Base-by-base conservation (phyloP, 352 stramenopile genomes). In the Globisporangium takayamanum region DNA sequence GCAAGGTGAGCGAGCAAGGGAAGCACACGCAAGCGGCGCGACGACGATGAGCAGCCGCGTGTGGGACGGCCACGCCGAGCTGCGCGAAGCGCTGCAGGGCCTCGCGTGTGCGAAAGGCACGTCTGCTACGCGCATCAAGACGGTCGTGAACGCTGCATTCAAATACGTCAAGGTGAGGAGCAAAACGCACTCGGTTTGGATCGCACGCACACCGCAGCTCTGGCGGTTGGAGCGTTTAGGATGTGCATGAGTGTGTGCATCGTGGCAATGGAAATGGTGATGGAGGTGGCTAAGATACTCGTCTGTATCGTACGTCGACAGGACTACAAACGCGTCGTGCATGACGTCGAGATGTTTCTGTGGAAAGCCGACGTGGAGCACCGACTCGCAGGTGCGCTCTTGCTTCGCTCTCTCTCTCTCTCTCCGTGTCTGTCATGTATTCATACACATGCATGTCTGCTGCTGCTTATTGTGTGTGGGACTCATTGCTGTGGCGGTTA, bases 321-420 rank as follows among this genome's bases (percentile, higher is more conserved):
- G 82, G 82, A 85, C 58, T 94, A 94, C 66, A 94, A 94, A 62
- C 82, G 87, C 55, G 84, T 94, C 47, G 84, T 94, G 57, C 82
- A 94, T 39, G 84, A 92, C 41, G 80, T 94, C 8, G 84, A 94
- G 69, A 67, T 84, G 36, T 89, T 92, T 66, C 44, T 94, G 47
- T 94, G 84, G 84, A 91, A 90, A 51, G 73, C 80, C 0, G 81
- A 94, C 36, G 66, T 80, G n/a, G 81, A 94, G 61, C 80, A 92
- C 58, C 80, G 82, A 46, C 68, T 94, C 36, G 84, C 76, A 73
- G 82, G 82, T 92, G 50, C 14, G 52, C n/a, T 28, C 50, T 45
- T 12, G 5, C 44, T 10, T 33, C 28, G 0, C 28, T 33, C 5
- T 33, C 28, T 33, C 28, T 8, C 64, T 59, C 18, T 50, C 28